A percentile compares a stretch with the other conserved stretches of the same genome.
Evolutionary conservation across 2,329 filamentous ascomycete species (phyloP).

Genomic region (Magnaporthiopsis rhizophila): DNA sequence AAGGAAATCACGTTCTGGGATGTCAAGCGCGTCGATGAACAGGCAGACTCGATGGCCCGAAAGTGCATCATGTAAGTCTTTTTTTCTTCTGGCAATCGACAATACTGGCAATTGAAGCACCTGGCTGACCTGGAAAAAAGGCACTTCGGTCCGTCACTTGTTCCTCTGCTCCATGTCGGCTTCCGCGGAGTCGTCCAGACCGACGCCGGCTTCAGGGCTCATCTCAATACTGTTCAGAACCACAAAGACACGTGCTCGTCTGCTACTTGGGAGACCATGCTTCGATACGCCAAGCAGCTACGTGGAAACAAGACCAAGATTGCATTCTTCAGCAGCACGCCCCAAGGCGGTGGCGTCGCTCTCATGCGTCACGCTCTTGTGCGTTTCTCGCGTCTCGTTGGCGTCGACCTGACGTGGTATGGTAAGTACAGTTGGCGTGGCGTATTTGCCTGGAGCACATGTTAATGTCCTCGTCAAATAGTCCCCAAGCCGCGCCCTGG

Average conservation of each 20-base stretch:
- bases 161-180: slow-evolving; percentile 60
- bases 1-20: slow-evolving; percentile 39
- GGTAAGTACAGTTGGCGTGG: slow-evolving; percentile 29
- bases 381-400: slow-evolving; percentile 58
- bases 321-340: slow-evolving; percentile 73
- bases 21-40: slow-evolving; percentile 62
- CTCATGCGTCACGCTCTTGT: slow-evolving; percentile 75
- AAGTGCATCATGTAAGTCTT: slow-evolving; percentile 63
- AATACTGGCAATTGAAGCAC: slow-evolving; percentile 2
- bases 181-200: slow-evolving; percentile 63
- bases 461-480: slow-evolving; percentile 16
- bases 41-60: slow-evolving; percentile 72
- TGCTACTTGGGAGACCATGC: slow-evolving; percentile 57
- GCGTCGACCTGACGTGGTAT: slow-evolving; percentile 67
- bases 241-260: slow-evolving; percentile 53
- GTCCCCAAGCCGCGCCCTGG: slow-evolving; percentile 74
- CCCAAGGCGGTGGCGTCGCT: slow-evolving; percentile 75
- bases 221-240: slow-evolving; percentile 46
- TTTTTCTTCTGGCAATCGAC: no score
- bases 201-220: slow-evolving; percentile 56
- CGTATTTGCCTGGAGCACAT: no score
- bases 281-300: slow-evolving; percentile 55
- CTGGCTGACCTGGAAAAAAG: slow-evolving; percentile 26
- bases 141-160: slow-evolving; percentile 64
- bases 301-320: slow-evolving; percentile 58